Percentiles rank a stretch among this genome's conserved stretches.
Evolutionary conservation across 192 early-diverging fungal genomes (phyloP).

Genomic region (Rhizoclosmatium sp.): DNA sequence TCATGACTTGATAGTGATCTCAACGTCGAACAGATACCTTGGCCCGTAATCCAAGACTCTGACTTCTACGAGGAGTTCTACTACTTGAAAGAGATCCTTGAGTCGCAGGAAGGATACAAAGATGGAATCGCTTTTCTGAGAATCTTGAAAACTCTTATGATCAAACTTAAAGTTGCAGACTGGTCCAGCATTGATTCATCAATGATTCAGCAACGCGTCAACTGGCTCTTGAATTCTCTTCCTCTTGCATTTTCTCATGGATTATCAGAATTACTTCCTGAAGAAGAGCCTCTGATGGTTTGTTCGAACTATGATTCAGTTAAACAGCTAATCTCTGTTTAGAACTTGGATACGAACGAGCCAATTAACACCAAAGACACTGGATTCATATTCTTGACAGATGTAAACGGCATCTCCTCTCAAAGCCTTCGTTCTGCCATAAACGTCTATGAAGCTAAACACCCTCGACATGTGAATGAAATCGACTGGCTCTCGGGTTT

Average conservation of each 20-base stretch:
- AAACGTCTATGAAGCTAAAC: neutral
- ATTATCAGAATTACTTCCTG: neutral
- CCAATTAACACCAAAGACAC: neutral
- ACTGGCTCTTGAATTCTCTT: neutral
- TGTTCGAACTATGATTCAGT: neutral
- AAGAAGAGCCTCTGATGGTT: neutral
- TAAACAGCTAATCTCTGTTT: neutral
- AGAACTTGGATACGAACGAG: neutral
- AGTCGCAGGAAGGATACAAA: neutral
- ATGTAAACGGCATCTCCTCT: neutral
- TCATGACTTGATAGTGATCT: neutral
- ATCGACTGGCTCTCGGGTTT: neutral
- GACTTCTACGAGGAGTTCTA: constrained; percentile 14
- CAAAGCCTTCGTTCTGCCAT: neutral
- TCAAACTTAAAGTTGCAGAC: constrained; percentile 10
- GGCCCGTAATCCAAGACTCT: constrained; percentile 13
- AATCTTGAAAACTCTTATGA: neutral
- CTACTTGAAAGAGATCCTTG: neutral
- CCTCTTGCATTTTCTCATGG: neutral
- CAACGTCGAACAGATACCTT: neutral
- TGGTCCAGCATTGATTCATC: constrained; percentile 4
- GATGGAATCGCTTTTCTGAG: neutral
- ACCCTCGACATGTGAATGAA: neutral
- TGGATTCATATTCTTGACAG: neutral
- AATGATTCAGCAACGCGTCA: neutral